Percentiles rank a stretch among this genome's conserved stretches.
These are phyloP conservation scores for Asparagopsis taxiformis DNA, from an alignment of 31 red algal species.

Conservation along the genomic window DNA sequence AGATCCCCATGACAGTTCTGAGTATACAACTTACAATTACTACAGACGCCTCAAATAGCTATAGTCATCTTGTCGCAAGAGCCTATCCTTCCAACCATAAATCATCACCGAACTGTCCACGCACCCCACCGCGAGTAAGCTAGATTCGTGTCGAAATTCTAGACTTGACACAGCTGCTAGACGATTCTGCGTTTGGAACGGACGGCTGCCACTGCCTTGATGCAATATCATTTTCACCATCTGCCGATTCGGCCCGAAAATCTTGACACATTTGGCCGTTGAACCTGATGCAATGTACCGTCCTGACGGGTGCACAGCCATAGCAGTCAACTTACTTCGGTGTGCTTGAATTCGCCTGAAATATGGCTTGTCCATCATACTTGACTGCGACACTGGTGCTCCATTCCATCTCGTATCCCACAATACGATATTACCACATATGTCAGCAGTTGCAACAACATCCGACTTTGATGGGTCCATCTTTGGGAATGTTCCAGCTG, in stretches of 20 bases:
- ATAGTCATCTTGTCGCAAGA: background rate
- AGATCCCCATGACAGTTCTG: background rate
- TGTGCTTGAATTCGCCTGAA: conserved; percentile 46
- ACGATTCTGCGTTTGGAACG: background rate
- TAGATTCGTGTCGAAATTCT: conserved; percentile 36
- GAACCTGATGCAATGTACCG: conserved; percentile 57
- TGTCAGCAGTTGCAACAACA: conserved; percentile 52
- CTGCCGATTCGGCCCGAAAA: conserved; percentile 37
- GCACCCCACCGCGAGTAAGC: conserved; percentile 34
- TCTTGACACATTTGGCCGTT: conserved; percentile 45
- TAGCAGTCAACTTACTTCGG: conserved; percentile 39
- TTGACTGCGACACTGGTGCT: background rate
- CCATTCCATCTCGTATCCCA: conserved; percentile 52
- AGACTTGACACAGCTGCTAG: conserved; percentile 43
- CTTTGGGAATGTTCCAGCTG: conserved; percentile 24
- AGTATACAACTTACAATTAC: background rate
- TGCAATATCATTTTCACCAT: conserved; percentile 33
- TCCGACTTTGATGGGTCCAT: background rate
- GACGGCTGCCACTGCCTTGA: conserved; percentile 17
- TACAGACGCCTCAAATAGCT: background rate
- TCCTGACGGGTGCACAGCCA: conserved; percentile 49
- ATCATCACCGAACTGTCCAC: conserved; percentile 61
- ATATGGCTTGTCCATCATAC: background rate
- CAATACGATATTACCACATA: conserved; percentile 55
- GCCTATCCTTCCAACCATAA: conserved; percentile 24